Percentiles rank a stretch among this genome's conserved stretches.
Evolutionary conservation across 768 basidiomycete species (phyloP).

Genomic region (Tulasnella sp.): DNA sequence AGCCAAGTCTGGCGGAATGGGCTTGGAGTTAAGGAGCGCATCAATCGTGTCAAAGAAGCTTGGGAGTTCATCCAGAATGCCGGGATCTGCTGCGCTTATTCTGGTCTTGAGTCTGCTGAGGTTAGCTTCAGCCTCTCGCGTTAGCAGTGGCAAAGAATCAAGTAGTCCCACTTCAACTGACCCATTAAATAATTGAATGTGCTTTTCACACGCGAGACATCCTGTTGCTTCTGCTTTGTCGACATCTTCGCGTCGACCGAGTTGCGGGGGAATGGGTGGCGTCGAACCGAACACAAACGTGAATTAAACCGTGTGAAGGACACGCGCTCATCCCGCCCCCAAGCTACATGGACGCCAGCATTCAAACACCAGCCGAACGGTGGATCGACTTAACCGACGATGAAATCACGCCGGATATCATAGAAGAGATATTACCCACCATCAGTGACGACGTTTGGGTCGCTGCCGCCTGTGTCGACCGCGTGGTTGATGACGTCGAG

Average conservation of each 20-base stretch:
- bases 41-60: background rate
- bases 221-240: slow-evolving; percentile 12
- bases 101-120: background rate
- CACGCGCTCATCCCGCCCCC: slow-evolving; percentile 1
- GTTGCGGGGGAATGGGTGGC: background rate
- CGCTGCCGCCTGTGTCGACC: slow-evolving; percentile 70
- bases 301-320: background rate
- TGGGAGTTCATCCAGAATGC: background rate
- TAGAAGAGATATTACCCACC: slow-evolving; percentile 54
- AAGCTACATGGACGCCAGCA: slow-evolving; percentile 19
- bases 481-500: slow-evolving; percentile 59
- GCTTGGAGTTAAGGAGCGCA: background rate
- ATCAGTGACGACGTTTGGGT: slow-evolving; percentile 77
- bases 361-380: slow-evolving; percentile 28
- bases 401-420: slow-evolving; percentile 57
- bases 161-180: background rate
- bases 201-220: slow-evolving; percentile 8
- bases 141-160: background rate
- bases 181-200: background rate
- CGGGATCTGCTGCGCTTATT: background rate
- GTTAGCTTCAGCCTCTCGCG: background rate
- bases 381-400: slow-evolving; percentile 64
- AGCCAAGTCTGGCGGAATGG: background rate
- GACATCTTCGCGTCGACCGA: slow-evolving; percentile 10
- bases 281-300: background rate